These are phyloP conservation scores for Phlebopus sp. DNA, from an alignment of 1,284 basidiomycete species.

Conservation along the genomic window DNA sequence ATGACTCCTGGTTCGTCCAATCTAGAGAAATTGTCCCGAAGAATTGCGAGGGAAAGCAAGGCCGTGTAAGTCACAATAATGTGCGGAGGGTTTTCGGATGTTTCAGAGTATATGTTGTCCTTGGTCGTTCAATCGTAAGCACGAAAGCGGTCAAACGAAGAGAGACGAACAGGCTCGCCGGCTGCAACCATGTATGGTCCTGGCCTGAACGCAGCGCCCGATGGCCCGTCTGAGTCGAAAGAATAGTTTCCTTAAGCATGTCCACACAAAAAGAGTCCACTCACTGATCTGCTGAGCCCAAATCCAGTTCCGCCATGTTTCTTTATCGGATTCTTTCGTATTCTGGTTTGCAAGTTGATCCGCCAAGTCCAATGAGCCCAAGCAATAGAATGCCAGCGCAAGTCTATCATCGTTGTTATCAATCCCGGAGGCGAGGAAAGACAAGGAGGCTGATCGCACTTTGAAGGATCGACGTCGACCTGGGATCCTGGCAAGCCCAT, in stretches of 20 bases:
- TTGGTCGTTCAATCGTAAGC: conserved; percentile 15
- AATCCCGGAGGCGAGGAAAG: conserved; percentile 9
- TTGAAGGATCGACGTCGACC: conserved; percentile 55
- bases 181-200: conserved; percentile 61
- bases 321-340: conserved; percentile 49
- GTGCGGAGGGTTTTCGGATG: conserved; percentile 64
- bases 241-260: neutral
- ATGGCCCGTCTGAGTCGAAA: conserved; percentile 40
- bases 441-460: conserved; percentile 37
- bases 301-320: conserved; percentile 78
- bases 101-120: conserved; percentile 38
- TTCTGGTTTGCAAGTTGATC: conserved; percentile 47
- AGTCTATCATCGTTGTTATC: conserved; percentile 46
- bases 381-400: conserved; percentile 81
- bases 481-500: conserved; percentile 53
- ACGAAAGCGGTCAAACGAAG: conserved; percentile 4
- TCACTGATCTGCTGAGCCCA: conserved; percentile 78
- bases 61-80: conserved; percentile 94
- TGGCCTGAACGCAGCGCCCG: conserved; percentile 75
- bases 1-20: conserved; percentile 66
- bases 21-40: conserved; percentile 74
- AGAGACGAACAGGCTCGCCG: conserved; percentile 8
- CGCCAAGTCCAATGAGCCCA: conserved; percentile 76
- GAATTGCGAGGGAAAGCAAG: conserved; percentile 73
- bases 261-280: conserved; percentile 18